A percentile compares a stretch with the other conserved stretches of the same genome.
Evolutionary conservation across 768 basidiomycete species (phyloP).

Genomic region (Collybia sordida): DNA sequence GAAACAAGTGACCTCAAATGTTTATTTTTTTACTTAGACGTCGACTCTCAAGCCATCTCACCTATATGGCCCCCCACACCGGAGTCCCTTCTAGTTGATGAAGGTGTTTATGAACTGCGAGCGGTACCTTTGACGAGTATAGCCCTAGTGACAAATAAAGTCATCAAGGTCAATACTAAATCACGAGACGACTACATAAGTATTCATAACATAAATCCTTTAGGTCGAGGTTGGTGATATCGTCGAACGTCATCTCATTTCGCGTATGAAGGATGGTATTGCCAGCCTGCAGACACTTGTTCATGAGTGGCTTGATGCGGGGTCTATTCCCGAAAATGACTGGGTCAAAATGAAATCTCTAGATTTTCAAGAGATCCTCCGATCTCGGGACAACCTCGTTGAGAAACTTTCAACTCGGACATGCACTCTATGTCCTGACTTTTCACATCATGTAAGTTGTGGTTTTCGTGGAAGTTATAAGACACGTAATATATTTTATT

Average conservation of each 20-base stretch:
- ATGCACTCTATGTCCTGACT: constrained; percentile 65
- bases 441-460: constrained; percentile 71
- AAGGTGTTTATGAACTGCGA: constrained; percentile 65
- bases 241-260: constrained; percentile 62
- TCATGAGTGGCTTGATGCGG: constrained; percentile 53
- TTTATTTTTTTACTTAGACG: constrained; percentile 40
- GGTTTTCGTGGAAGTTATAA: background rate
- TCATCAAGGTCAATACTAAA: constrained; percentile 58
- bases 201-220: constrained; percentile 1
- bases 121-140: constrained; percentile 73
- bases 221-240: constrained; percentile 75
- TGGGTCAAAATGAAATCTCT: constrained; percentile 83
- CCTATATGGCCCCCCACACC: constrained; percentile 79
- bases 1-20: background rate
- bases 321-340: constrained; percentile 69
- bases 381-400: constrained; percentile 50
- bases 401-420: constrained; percentile 38
- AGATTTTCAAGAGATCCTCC: constrained; percentile 87
- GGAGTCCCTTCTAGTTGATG: constrained; percentile 41
- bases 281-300: constrained; percentile 48
- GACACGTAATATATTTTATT: constrained; percentile 1
- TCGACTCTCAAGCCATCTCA: constrained; percentile 53
- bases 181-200: background rate
- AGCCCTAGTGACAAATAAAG: constrained; percentile 65
- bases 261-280: constrained; percentile 58